Percentiles rank a stretch among this genome's conserved stretches.
Conservation (phyloP, 768 basidiomycete species). For the Gymnopilus junonius region DNA sequence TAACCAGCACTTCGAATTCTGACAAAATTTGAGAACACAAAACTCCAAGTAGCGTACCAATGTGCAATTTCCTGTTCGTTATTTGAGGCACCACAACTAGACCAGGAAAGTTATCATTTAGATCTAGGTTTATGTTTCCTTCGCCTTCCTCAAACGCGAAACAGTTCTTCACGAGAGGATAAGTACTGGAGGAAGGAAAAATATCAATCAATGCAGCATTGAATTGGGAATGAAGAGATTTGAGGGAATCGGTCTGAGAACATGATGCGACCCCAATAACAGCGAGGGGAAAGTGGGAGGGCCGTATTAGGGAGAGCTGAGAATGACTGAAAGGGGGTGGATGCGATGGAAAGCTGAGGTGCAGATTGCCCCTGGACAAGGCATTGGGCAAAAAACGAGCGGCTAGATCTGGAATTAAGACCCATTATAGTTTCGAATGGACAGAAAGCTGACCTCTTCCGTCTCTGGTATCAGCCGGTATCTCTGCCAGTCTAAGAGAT, state of each 20-base stretch:
- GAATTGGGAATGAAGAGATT: conserved; percentile 66
- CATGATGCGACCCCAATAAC: conserved; percentile 87
- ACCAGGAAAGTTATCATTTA: conserved; percentile 60
- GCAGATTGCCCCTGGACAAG: conserved; percentile 78
- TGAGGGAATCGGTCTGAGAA: conserved; percentile 55
- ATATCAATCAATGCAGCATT: conserved; percentile 64
- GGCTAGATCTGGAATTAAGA: conserved; percentile 29
- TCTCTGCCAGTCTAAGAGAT: conserved; percentile 77
- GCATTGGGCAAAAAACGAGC: conserved; percentile 84
- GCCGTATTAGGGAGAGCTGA: conserved; percentile 72
- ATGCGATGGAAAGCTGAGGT: conserved; percentile 78
- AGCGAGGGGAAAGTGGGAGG: conserved; percentile 83
- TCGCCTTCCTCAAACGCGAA: conserved; percentile 86
- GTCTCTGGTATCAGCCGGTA: conserved; percentile 79
- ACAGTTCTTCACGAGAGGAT: conserved; percentile 80
- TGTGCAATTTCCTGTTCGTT: conserved; percentile 86
- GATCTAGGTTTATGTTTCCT: conserved; percentile 55
- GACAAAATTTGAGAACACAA: conserved; percentile 85
- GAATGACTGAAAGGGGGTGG: conserved; percentile 72
- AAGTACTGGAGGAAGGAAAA: conserved; percentile 68
- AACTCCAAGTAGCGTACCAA: conserved; percentile 88
- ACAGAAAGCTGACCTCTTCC: conserved; percentile 62
- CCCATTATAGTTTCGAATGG: not conserved
- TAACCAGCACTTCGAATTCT: conserved; percentile 84
- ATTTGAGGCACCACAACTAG: conserved; percentile 84